These are phyloP conservation scores for Ophiostoma himal-ulmi DNA, from an alignment of 2,329 filamentous ascomycete genomes.

Conservation along the genomic window DNA sequence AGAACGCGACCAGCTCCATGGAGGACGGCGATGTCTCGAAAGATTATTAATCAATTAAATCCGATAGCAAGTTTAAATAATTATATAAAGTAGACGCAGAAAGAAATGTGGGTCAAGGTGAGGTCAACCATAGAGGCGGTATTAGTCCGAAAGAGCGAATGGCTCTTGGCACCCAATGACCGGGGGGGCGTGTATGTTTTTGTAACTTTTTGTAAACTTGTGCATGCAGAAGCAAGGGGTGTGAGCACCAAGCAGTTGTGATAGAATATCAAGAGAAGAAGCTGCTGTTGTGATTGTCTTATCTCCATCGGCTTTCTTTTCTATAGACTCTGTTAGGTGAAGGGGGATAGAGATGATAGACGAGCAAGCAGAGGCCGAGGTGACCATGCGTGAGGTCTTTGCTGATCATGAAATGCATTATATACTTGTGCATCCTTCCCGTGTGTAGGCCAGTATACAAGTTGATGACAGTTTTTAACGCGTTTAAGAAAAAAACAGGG, in stretches of 20 bases:
- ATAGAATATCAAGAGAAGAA: background rate
- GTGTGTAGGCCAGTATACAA: background rate
- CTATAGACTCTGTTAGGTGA: background rate
- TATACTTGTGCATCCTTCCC: background rate
- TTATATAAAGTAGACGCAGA: background rate
- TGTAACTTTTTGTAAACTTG: background rate
- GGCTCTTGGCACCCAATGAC: background rate
- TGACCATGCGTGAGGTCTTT: background rate
- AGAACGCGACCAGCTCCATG: background rate
- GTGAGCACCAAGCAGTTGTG: background rate
- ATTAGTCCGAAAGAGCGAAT: conserved; percentile 14
- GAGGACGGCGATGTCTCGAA: background rate
- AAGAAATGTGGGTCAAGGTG: background rate
- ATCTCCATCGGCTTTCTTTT: background rate
- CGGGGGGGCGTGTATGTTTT: background rate
- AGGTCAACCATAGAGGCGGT: conserved; percentile 5
- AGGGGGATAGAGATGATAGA: no score
- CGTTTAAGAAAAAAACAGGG: background rate
- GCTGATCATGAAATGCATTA: background rate
- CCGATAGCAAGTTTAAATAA: background rate
- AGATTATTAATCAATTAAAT: background rate
- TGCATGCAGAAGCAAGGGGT: background rate
- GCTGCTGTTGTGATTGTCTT: background rate
- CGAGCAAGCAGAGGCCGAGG: background rate
- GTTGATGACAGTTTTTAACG: background rate